Conservation (phyloP, 2,329 filamentous ascomycete species). For the Cytospora piceicola region DNA sequence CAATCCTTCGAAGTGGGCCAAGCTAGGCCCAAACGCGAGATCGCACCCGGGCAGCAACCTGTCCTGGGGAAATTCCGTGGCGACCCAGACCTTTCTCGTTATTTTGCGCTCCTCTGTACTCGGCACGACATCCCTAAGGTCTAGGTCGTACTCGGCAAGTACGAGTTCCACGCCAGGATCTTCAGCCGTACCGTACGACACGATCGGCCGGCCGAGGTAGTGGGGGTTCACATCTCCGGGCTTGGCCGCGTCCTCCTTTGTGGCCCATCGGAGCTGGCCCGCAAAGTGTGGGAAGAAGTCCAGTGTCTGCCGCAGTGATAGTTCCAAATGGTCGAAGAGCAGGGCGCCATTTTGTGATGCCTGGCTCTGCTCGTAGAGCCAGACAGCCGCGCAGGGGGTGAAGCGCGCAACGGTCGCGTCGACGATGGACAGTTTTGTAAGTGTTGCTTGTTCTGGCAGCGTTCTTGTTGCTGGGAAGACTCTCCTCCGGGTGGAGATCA, state of each 20-base stretch:
- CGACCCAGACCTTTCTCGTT: conserved; percentile 41
- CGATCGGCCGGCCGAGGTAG: conserved; percentile 42
- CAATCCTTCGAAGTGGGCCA: conserved; percentile 37
- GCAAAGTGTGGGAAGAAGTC: conserved; percentile 47
- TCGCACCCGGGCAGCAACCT: conserved; percentile 41
- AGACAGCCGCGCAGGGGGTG: conserved; percentile 46
- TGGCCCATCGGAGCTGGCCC: conserved; percentile 46
- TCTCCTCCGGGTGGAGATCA: conserved; percentile 16
- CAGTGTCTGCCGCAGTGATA: conserved; percentile 42
- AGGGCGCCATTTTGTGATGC: neutral
- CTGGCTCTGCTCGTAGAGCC: conserved; percentile 45
- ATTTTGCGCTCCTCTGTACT: conserved; percentile 30
- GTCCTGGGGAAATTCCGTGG: conserved; percentile 40
- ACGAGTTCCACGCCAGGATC: conserved; percentile 50
- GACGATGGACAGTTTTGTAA: conserved; percentile 44
- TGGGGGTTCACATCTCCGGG: conserved; percentile 32
- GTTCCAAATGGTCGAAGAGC: conserved; percentile 25
- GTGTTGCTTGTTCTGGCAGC: conserved; percentile 8
- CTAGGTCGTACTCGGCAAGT: conserved; percentile 37
- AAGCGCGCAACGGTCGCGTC: conserved; percentile 50
- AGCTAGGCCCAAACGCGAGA: conserved; percentile 40
- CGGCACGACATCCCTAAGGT: conserved; percentile 40
- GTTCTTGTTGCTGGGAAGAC: conserved; percentile 18
- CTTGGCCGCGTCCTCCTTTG: conserved; percentile 32
- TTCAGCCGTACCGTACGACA: conserved; percentile 40